Conservation (phyloP, 352 stramenopile genomes). For the Phytophthora litchii region DNA sequence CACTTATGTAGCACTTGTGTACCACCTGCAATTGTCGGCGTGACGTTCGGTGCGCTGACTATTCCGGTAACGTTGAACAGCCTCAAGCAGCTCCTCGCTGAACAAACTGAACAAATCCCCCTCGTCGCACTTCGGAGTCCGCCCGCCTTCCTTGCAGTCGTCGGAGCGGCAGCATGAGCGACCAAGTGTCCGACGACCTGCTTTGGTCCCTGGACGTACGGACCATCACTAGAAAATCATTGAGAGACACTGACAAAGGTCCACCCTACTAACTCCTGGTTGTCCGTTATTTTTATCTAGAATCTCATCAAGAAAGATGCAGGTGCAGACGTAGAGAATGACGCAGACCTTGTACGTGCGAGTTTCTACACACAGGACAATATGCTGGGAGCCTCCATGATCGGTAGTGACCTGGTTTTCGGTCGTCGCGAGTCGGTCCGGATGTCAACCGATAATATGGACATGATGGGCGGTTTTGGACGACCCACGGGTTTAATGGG, state of each 20-base stretch:
- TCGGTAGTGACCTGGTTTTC: conserved; percentile 56
- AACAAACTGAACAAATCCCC: conserved; percentile 30
- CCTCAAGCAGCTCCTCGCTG: conserved; percentile 8
- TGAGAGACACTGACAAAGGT: neutral
- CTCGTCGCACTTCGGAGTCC: conserved; percentile 10
- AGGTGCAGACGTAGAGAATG: conserved; percentile 29
- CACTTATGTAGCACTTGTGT: conserved; percentile 19
- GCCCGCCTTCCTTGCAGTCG: conserved; percentile 3
- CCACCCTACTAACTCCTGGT: conserved; percentile 3
- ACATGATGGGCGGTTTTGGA: conserved; percentile 30
- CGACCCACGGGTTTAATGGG: conserved; percentile 38
- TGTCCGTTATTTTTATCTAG: conserved; percentile 32
- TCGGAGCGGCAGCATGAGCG: conserved; percentile 39
- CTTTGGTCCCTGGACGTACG: conserved; percentile 74
- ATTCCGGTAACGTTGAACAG: conserved; percentile 37
- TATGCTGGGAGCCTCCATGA: conserved; percentile 38
- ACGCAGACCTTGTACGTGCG: conserved; percentile 44
- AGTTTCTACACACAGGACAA: conserved; percentile 55
- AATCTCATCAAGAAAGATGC: conserved; percentile 53
- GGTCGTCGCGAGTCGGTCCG: conserved; percentile 36
- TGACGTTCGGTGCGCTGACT: conserved; percentile 41
- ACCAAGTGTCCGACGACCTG: conserved; percentile 71
- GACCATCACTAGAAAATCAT: neutral
- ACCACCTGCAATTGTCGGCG: conserved; percentile 23
- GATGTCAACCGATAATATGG: conserved; percentile 8